Evolutionary conservation across 305 asterid species (phyloP).

Genomic region (Solanum hybrid): DNA sequence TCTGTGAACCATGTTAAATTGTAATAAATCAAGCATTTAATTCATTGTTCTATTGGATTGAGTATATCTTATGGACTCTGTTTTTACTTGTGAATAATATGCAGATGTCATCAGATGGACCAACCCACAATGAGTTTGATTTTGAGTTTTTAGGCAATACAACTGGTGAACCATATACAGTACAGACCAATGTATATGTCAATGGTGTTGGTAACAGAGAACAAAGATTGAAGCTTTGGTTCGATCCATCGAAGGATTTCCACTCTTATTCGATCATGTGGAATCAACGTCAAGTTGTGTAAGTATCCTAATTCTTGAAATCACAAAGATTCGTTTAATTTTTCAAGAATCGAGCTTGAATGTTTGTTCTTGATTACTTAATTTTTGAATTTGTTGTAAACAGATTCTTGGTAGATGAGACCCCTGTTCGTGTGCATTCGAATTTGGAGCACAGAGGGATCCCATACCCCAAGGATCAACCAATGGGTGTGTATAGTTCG

Average conservation of each 20-base stretch:
- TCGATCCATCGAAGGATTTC: constrained; percentile 76
- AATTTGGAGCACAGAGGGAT: constrained; percentile 76
- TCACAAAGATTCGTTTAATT: background rate
- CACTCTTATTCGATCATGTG: constrained; percentile 71
- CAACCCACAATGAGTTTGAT: constrained; percentile 79
- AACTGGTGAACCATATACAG: constrained; percentile 75
- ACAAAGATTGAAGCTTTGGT: constrained; percentile 83
- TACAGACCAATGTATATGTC: constrained; percentile 76
- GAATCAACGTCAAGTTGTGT: constrained; percentile 90
- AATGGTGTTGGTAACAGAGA: constrained; percentile 91
- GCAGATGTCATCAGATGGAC: constrained; percentile 93
- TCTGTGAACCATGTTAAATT: background rate
- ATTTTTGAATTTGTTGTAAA: background rate
- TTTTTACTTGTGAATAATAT: background rate
- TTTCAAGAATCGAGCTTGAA: background rate
- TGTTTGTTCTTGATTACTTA: background rate
- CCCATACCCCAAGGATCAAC: constrained; percentile 77
- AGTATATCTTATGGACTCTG: background rate
- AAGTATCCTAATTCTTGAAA: background rate
- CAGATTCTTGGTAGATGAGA: constrained; percentile 85
- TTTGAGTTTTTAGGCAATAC: constrained; percentile 82
- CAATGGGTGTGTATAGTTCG: constrained; percentile 89
- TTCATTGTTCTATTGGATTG: background rate
- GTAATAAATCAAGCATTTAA: background rate
- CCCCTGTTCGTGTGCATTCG: constrained; percentile 71